Evolutionary conservation across 2,329 filamentous ascomycete genomes (phyloP).

Genomic region (Aureobasidium pullulans): DNA sequence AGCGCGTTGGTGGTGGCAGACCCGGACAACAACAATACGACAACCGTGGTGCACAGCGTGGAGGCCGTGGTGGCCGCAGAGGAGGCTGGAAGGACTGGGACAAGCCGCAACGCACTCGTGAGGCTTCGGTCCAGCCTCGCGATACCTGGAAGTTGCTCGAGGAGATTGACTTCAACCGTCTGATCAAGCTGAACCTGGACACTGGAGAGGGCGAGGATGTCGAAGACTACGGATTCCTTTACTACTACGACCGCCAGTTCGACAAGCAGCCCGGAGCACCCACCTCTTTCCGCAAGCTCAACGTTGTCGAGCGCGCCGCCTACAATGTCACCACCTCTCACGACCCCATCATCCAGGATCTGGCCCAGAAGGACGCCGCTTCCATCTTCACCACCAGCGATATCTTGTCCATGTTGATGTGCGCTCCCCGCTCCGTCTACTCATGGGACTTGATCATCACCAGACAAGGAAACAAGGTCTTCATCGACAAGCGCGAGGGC

Average conservation of each 20-base stretch:
- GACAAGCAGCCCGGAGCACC: slow-evolving; percentile 86
- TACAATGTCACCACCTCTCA: slow-evolving; percentile 98
- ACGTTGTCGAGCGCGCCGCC: slow-evolving; percentile 82
- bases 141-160: slow-evolving; percentile 92
- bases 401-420: slow-evolving; percentile 99
- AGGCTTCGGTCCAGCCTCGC: slow-evolving; percentile 93
- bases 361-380: slow-evolving; percentile 91
- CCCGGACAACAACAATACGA: slow-evolving; percentile 67
- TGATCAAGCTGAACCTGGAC: slow-evolving; percentile 92
- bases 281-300: slow-evolving; percentile 78
- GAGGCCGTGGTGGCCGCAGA: slow-evolving; percentile 69
- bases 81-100: slow-evolving; percentile 99
- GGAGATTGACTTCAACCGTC: slow-evolving; percentile 96
- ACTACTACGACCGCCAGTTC: slow-evolving; percentile 94
- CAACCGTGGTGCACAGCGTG: slow-evolving; percentile 58
- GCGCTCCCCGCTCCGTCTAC: slow-evolving; percentile 90
- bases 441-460: slow-evolving; percentile 97
- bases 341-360: slow-evolving; percentile 93
- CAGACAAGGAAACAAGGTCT: slow-evolving; percentile 91
- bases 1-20: slow-evolving; percentile 61
- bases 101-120: slow-evolving; percentile 92
- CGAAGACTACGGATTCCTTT: slow-evolving; percentile 92
- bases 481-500: slow-evolving; percentile 96
- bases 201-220: slow-evolving; percentile 91
- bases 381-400: slow-evolving; percentile 96